Evolutionary conservation across 192 early-diverging fungal species (phyloP).

Genomic region (Linnemannia zychae): DNA sequence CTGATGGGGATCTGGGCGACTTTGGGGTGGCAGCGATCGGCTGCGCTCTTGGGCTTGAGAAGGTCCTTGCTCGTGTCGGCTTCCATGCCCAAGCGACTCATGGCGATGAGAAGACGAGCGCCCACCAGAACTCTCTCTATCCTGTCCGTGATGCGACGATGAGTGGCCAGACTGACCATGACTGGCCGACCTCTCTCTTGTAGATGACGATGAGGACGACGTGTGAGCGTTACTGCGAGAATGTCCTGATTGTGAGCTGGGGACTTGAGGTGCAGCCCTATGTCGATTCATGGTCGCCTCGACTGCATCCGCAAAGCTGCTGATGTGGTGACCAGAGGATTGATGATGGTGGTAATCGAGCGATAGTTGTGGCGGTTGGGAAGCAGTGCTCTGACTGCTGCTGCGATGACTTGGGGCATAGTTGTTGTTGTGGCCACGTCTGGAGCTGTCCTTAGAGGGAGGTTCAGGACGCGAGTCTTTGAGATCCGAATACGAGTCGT

Average conservation of each 20-base stretch:
- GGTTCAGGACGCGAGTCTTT: constrained; percentile 34
- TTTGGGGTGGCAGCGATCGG: background rate
- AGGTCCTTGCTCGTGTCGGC: background rate
- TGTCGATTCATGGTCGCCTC: constrained; percentile 35
- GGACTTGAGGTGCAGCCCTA: constrained; percentile 2
- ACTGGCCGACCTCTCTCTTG: constrained; percentile 6
- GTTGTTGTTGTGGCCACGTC: background rate
- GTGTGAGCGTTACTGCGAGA: background rate
- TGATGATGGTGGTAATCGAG: constrained; percentile 25
- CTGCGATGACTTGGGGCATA: no score
- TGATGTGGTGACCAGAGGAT: constrained; percentile 8
- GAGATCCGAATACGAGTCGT: constrained; percentile 4
- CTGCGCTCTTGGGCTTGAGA: background rate
- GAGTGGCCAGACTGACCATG: background rate
- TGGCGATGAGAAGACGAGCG: background rate
- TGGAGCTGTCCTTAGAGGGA: constrained; percentile 34
- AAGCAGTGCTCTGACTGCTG: background rate
- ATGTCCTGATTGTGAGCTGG: constrained; percentile 5
- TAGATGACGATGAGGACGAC: background rate
- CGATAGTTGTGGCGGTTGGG: constrained; percentile 28
- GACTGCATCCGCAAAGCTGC: constrained; percentile 30
- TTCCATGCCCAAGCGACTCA: background rate
- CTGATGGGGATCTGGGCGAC: background rate
- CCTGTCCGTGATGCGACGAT: background rate
- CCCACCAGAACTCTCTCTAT: background rate